Percentiles rank a stretch among this genome's conserved stretches.
Conservation (phyloP, 2,329 filamentous ascomycete species). For the Periglandula ipomoeae region DNA sequence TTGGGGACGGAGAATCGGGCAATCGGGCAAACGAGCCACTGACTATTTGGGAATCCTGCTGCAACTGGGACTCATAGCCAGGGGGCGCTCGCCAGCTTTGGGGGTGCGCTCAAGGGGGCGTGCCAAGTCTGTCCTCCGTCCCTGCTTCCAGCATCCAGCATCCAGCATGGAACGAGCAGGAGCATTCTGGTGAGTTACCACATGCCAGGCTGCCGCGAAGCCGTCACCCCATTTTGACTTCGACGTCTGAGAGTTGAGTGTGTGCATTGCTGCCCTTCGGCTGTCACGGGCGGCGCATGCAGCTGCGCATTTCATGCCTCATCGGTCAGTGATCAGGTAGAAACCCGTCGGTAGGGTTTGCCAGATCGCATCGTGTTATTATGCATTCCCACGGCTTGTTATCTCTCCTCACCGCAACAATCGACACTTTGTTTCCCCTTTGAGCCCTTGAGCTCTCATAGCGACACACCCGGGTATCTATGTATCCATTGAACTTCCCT, state of each 20-base stretch:
- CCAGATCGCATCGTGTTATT: neutral
- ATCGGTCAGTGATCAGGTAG: neutral
- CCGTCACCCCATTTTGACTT: no score
- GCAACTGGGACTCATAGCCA: no score
- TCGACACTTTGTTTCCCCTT: slow-evolving; percentile 2
- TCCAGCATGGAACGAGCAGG: neutral
- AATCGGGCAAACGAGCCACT: neutral
- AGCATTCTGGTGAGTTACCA: no score
- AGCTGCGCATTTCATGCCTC: neutral
- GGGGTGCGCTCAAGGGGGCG: neutral
- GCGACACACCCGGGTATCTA: neutral
- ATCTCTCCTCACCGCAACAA: slow-evolving; percentile 1
- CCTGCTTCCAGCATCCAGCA: no score
- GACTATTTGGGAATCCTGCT: neutral
- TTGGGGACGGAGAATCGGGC: neutral
- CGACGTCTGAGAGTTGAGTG: no score
- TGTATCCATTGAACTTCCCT: neutral
- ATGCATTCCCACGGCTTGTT: neutral
- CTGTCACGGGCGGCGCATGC: no score
- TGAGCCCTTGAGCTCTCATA: neutral
- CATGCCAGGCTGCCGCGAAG: no score
- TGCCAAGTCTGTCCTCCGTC: neutral
- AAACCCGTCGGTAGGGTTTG: neutral
- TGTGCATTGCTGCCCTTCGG: no score
- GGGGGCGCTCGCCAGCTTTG: no score